Base-by-base conservation (phyloP, 768 basidiomycete genomes). In the Xerocomus potaroensis region DNA sequence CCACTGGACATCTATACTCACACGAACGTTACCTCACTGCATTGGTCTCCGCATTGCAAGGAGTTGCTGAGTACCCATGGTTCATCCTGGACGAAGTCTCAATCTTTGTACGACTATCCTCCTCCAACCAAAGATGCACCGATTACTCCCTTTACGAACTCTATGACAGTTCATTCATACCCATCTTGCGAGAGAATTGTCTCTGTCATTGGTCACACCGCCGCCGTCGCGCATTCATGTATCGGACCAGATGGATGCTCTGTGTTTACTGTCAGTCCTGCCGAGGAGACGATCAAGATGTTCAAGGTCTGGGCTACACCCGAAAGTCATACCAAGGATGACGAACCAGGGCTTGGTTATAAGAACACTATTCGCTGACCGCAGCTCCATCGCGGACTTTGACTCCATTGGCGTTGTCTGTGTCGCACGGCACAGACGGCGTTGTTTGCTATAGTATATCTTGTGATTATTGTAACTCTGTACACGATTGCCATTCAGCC, bases 31-130 rank as follows among this genome's bases (percentile, higher is more conserved):
- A 82, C 79, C 40, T 82, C 76, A 15, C 71, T 81, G 44, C 72
- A 77, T 51, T 87, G 79, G 71, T 87, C 89, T 14, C 79, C 83
- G 4, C 84, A 91, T 51, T 82, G 83, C 58, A 90, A 89, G 54
- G 92, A 95, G 58, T 66, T 96, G 29, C 66, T 95, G n/a, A 87
- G 81, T 34, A 87, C 89, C 3, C 88, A 92, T 56, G 89, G 68
- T 47, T 61, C 62, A 41, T 58, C 50, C 24, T 66, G 67, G 65
- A 49, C 49, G 9, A 49, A 36, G 30, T 48, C 55, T 27, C 66
- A 66, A 35, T 30, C 34, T 14, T 30, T 54, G 19, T 48, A 53
- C 8, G 56, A 53, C 3, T 29, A 38, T n/a, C 55, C 60, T 11
- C 54, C 58, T 19, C 43, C 54, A 10, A 32, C 51, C 27, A 59